Conservation (phyloP, 2,329 filamentous ascomycete species). For the Cryphonectria parasitica region DNA sequence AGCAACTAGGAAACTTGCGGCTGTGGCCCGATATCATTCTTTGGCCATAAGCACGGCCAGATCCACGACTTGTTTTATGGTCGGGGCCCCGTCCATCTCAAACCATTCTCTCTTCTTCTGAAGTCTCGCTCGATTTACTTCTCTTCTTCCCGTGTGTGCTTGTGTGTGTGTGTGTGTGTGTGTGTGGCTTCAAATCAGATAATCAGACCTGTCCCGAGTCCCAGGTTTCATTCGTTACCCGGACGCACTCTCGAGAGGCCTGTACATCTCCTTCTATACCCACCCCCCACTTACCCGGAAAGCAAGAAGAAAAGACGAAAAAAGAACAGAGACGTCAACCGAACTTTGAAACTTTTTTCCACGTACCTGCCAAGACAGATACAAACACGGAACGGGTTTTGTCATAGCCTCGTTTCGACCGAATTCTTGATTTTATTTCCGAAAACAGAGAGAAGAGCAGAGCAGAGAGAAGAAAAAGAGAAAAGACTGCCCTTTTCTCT, state of each 20-base stretch:
- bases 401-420: constrained; percentile 11
- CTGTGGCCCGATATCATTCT: neutral
- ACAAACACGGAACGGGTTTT: neutral
- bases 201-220: neutral
- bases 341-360: neutral
- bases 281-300: neutral
- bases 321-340: neutral
- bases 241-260: too few species aligned
- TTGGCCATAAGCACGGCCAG: neutral
- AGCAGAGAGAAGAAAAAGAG: neutral
- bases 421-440: neutral
- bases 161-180: too few species aligned
- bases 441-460: neutral
- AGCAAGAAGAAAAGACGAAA: neutral
- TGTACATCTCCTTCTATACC: neutral
- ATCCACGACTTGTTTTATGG: neutral
- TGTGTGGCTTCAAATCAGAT: neutral
- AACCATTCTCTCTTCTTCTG: too few species aligned
- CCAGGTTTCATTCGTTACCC: too few species aligned
- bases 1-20: neutral
- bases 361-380: neutral
- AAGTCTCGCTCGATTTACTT: too few species aligned
- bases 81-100: neutral
- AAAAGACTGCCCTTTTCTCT: neutral
- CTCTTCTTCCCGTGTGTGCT: neutral